Percentiles rank a stretch among this genome's conserved stretches.
Evolutionary conservation across 2,329 filamentous ascomycete species (phyloP).

Genomic region (Rhytidhysteron rufulum): DNA sequence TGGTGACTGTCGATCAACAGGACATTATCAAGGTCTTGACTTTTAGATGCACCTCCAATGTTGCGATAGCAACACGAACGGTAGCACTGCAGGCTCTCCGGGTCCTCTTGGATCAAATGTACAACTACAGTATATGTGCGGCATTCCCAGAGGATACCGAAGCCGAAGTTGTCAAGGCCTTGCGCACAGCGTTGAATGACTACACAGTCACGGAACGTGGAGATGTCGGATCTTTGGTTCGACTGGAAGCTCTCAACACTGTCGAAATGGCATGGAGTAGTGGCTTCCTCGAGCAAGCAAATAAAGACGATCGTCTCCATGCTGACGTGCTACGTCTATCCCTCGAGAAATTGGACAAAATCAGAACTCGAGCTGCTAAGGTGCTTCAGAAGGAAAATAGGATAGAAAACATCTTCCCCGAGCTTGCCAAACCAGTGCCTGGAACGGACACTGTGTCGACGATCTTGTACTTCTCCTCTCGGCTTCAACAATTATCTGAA

Average conservation of each 20-base stretch:
- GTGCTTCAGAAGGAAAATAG: no score
- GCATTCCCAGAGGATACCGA: constrained; percentile 13
- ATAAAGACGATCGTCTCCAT: constrained; percentile 18
- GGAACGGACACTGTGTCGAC: constrained; percentile 50
- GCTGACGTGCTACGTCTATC: constrained; percentile 62
- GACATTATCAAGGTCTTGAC: constrained; percentile 33
- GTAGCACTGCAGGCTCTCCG: constrained; percentile 38
- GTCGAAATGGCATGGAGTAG: constrained; percentile 48
- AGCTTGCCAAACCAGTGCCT: not conserved
- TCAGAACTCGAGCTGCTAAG: constrained; percentile 50
- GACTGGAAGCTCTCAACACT: constrained; percentile 71
- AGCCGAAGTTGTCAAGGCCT: constrained; percentile 23
- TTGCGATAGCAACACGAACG: constrained; percentile 44
- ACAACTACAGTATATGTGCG: not conserved
- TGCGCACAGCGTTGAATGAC: constrained; percentile 63
- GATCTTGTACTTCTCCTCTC: constrained; percentile 53
- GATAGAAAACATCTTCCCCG: constrained; percentile 2
- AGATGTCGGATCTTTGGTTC: constrained; percentile 83
- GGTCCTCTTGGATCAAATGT: constrained; percentile 22
- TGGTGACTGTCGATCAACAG: constrained; percentile 9
- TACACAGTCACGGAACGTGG: constrained; percentile 88
- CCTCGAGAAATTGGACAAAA: constrained; percentile 85
- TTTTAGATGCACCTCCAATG: constrained; percentile 30
- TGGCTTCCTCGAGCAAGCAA: constrained; percentile 13
- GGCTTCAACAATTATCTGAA: constrained; percentile 39